Percentiles rank a stretch among this genome's conserved stretches.
phyloP scores from a whole-genome alignment of 1,284 basidiomycete species.

The Fomitopsis betulina region DNA sequence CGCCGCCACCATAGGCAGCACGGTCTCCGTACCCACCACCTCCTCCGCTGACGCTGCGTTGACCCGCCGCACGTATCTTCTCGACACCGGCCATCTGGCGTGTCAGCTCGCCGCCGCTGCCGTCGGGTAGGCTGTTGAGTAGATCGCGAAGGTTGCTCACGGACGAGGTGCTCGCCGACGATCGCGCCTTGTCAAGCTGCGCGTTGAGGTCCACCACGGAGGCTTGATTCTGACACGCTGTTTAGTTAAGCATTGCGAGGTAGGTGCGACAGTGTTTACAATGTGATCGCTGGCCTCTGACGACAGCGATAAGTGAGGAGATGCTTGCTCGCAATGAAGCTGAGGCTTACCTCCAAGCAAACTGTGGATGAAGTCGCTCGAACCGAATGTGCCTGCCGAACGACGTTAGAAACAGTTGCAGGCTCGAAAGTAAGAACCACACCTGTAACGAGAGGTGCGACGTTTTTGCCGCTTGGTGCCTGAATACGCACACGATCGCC shows the following conservation, averaged over 20 bases:
- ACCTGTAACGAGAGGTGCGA: constrained; percentile 86
- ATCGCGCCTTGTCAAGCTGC: constrained; percentile 68
- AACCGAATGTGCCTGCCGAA: constrained; percentile 71
- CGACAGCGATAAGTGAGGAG: neutral
- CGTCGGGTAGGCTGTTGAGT: constrained; percentile 59
- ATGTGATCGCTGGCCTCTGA: constrained; percentile 71
- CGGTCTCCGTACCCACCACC: neutral
- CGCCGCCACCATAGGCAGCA: neutral
- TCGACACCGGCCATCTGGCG: constrained; percentile 78
- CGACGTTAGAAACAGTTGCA: neutral
- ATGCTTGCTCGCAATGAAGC: neutral
- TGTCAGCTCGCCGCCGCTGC: constrained; percentile 51
- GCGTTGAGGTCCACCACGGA: constrained; percentile 88
- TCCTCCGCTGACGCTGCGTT: neutral
- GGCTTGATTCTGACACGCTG: constrained; percentile 39
- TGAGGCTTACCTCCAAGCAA: constrained; percentile 54
- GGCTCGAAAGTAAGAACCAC: neutral
- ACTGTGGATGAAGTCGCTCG: constrained; percentile 82
- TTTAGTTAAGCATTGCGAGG: neutral
- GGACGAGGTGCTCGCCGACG: constrained; percentile 40
- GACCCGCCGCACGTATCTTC: constrained; percentile 48
- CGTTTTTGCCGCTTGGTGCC: constrained; percentile 71
- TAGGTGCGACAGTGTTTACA: constrained; percentile 31
- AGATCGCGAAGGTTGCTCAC: constrained; percentile 46
- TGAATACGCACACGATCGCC: constrained; percentile 79